Conservation (phyloP, 148 eudicot genomes). For the Limonium bicolor region DNA sequence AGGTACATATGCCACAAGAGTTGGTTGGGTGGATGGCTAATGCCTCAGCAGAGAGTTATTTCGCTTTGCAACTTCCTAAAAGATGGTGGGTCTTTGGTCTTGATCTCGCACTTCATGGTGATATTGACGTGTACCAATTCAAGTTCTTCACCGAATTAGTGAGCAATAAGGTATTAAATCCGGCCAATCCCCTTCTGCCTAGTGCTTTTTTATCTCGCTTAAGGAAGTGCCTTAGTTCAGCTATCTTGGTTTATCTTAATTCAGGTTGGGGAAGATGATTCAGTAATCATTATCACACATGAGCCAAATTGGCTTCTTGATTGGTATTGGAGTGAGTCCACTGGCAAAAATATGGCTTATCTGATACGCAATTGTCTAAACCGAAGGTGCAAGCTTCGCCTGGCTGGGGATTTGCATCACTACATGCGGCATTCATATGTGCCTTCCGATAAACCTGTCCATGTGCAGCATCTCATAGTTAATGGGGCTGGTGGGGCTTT, state of each 20-base stretch:
- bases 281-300: slow-evolving; percentile 92
- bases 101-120: slow-evolving; percentile 88
- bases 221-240: background rate
- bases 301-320: slow-evolving; percentile 99
- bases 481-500: slow-evolving; percentile 99
- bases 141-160: slow-evolving; percentile 85
- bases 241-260: background rate
- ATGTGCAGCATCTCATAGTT: slow-evolving; percentile 86
- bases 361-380: slow-evolving; percentile 67
- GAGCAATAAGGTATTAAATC: slow-evolving; percentile 44
- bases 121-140: slow-evolving; percentile 95
- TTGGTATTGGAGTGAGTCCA: slow-evolving; percentile 82
- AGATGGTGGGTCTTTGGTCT: slow-evolving; percentile 99
- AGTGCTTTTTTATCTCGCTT: background rate
- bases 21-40: slow-evolving; percentile 99
- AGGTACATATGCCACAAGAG: slow-evolving; percentile 96
- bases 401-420: slow-evolving; percentile 98
- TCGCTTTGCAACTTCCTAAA: slow-evolving; percentile 82
- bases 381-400: slow-evolving; percentile 86
- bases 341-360: slow-evolving; percentile 70
- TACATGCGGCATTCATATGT: slow-evolving; percentile 87
- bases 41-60: slow-evolving; percentile 99
- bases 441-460: slow-evolving; percentile 66
- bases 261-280: slow-evolving; percentile 71
- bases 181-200: background rate